These are phyloP conservation scores for Penicillium janthinellum DNA, from an alignment of 2,329 filamentous ascomycete genomes.

Conservation along the genomic window DNA sequence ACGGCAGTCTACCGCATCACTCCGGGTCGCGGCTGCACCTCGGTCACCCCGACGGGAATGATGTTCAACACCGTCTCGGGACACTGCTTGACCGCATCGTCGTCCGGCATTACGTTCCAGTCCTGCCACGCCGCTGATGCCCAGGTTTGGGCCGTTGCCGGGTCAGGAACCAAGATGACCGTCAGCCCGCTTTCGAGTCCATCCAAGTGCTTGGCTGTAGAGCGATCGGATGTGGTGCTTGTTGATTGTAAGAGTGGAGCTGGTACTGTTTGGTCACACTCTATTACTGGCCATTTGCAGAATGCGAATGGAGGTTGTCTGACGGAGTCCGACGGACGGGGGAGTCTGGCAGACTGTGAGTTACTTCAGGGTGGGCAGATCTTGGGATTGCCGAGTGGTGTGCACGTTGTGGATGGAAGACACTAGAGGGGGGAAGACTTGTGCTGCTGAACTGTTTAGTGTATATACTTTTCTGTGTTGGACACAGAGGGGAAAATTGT, in stretches of 20 bases:
- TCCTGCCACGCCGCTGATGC: constrained; percentile 42
- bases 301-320: constrained; percentile 42
- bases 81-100: constrained; percentile 45
- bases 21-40: constrained; percentile 26
- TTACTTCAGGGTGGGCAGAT: constrained; percentile 49
- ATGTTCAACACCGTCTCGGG: constrained; percentile 54
- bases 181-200: constrained; percentile 43
- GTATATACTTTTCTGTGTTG: neutral
- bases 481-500: neutral
- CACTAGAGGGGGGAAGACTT: neutral
- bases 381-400: constrained; percentile 50
- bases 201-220: constrained; percentile 37
- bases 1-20: constrained; percentile 50
- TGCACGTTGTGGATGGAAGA: constrained; percentile 13
- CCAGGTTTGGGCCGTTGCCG: constrained; percentile 47
- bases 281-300: constrained; percentile 48
- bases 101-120: constrained; percentile 35
- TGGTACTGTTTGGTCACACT: constrained; percentile 48
- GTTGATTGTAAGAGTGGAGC: constrained; percentile 21
- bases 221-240: constrained; percentile 18
- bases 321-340: constrained; percentile 35
- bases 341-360: constrained; percentile 36
- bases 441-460: neutral
- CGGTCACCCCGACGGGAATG: constrained; percentile 49
- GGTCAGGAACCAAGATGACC: constrained; percentile 33